Base-by-base conservation (phyloP, 2,329 filamentous ascomycete species). In the Diplodia corticola region DNA sequence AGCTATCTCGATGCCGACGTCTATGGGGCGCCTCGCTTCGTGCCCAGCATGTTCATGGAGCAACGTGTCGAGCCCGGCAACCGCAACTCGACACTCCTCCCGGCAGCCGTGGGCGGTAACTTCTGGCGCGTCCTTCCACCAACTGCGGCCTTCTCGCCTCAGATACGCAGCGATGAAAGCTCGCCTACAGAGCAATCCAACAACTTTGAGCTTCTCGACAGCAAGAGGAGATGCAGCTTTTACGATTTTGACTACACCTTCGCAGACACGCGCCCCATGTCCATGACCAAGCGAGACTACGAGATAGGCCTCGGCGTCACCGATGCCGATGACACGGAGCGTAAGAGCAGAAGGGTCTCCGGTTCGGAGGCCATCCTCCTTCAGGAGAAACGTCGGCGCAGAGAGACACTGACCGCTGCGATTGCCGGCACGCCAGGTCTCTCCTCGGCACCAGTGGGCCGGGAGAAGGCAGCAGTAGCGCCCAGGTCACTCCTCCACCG, bases 21-120 rank as follows among this genome's bases (percentile, higher is more conserved):
- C 17, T 30, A 37, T 5, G 48, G 20, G 3, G 28, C 48, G 26
- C 60, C 30, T 22, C 49, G 50, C 22, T 64, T 28, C 10, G 44
- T 67, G 13, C 66, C 66, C 9, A 65, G 61, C 48, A 54, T 67
- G 33, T 67, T 66, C 40, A 49, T 64, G 10, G 63, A 65, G 22
- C 63, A 51, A 15, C 53, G 28, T 15, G 63, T 51, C 7, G 59
- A 65, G 17, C 46, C 66, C 20, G 24, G 53, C 17, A 63, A 64
- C 4, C 64, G 67, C n/a, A 26, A 66, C 49, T 68, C 67, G 10
- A 68, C 63, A 55, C 30, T 57, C 5, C 37, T 66, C 6, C 67
- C 67, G 15, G 17, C 64, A 13, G 57, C 57, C 20, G 12, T 35
- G 33, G 53, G 50, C 5, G 49, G 51, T n/a, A 35, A 60, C 7